Base-by-base conservation (phyloP, 2,329 filamentous ascomycete species). In the Rutstroemia sp. region DNA sequence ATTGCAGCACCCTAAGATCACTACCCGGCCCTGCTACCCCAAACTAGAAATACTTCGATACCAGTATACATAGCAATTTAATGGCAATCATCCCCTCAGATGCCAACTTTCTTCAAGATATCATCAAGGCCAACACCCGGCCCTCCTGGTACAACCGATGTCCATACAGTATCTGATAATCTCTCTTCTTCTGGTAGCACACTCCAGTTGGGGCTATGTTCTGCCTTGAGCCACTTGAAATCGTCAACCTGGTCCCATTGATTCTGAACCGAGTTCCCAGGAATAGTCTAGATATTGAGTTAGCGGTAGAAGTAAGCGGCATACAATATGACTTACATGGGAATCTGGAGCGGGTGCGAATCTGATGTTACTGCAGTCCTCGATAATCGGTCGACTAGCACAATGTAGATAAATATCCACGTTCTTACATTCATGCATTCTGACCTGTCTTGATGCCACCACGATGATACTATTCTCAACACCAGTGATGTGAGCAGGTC, bases 171-270 rank as follows among this genome's bases (percentile, higher is more conserved):
- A 1, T 86, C 81, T 0, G 73, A 63, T 12, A 92, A 72, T 23
- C 79, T 79, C 54, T 85, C 74, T 1, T 76, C 75, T 52, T 83
- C 78, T 1, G 81, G 75, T 21, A 97, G 65, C 2, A 90, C 72
- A 37, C 77, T 81, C 90, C 92, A 99, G 69, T 99, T 92, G 2
- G 94, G 94, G 68, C 90, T 96, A 30, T 83, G 82, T 57, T 88
- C 90, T 16, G 81, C 78, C 71, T 92, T 95, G 61, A 96, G 80
- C 94, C 94, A 97, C 73, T 95, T 95, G 77, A 99, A 99, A 71
- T 99, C 94, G 70, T 97, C 90, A 16, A 97, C 88, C 66, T 94
- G 84, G 64, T 92, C 81, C 90, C 90, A 99, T 65, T 87, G 81
- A 69, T 95, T 92, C 57, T 73, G 72, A 3, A 67, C 62, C 1